phyloP scores from a whole-genome alignment of 2,329 filamentous ascomycete genomes.

The Neonectria magnoliae region DNA sequence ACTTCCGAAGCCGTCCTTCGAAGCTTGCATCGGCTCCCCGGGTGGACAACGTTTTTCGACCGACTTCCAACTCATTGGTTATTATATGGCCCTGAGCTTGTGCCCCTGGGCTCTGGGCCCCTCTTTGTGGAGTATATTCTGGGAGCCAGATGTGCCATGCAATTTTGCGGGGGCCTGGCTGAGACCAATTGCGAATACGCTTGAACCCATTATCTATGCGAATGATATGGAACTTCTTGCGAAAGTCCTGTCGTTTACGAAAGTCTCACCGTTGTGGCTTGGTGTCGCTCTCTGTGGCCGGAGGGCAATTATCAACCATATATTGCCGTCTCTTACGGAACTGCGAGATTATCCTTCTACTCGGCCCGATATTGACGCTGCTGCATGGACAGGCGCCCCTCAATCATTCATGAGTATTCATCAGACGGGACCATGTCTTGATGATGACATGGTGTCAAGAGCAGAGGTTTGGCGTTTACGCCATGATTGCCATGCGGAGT shows the following conservation, averaged over 20 bases:
- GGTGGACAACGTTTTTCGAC: too few species aligned
- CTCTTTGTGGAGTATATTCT: constrained; percentile 19
- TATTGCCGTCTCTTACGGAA: constrained; percentile 1
- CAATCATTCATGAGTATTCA: constrained; percentile 2
- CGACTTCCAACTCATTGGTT: too few species aligned
- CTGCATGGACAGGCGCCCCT: constrained; percentile 5
- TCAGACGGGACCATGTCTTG: neutral
- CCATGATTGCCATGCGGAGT: too few species aligned
- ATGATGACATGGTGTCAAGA: too few species aligned
- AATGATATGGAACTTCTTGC: constrained; percentile 11
- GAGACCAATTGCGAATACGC: neutral
- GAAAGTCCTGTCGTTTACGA: constrained; percentile 1
- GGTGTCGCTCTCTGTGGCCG: constrained; percentile 8
- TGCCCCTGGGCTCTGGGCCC: constrained; percentile 5
- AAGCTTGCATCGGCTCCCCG: too few species aligned
- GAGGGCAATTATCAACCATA: neutral
- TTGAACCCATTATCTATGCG: constrained; percentile 5
- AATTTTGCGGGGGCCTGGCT: constrained; percentile 12
- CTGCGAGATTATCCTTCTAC: neutral
- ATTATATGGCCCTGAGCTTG: neutral
- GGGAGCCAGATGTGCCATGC: constrained; percentile 13
- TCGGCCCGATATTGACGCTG: constrained; percentile 7
- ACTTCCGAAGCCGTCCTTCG: too few species aligned
- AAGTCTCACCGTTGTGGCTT: constrained; percentile 10
- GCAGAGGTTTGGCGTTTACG: too few species aligned